Conservation (phyloP, 345 rosid genomes). For the Arabidopsis suecica region DNA sequence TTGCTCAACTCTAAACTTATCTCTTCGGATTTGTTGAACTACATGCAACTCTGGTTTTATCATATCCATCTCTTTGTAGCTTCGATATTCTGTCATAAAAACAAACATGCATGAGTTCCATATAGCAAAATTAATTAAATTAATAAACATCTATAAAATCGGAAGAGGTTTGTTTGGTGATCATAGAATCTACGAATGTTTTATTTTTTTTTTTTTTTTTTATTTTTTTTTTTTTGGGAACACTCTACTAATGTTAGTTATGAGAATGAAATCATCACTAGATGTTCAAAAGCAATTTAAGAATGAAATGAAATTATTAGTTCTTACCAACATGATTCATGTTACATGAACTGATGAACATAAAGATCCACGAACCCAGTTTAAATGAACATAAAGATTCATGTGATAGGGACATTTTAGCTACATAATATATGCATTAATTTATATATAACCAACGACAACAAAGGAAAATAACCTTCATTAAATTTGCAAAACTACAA, state of each 20-base stretch:
- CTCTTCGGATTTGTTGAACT: conserved; percentile 1
- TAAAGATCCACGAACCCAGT: background rate
- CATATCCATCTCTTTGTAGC: background rate
- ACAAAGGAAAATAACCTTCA: too few relatives aligned
- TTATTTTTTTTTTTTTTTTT: too few relatives aligned
- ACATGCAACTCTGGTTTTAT: conserved; percentile 3
- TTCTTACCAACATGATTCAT: background rate
- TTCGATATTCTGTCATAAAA: background rate
- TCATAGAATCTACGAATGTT: background rate
- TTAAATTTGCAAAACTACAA: background rate
- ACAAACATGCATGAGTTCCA: background rate
- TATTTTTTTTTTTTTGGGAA: too few relatives aligned
- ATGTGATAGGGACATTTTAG: background rate
- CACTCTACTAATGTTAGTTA: background rate
- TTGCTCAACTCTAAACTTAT: conserved; percentile 12
- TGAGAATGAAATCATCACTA: background rate
- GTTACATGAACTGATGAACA: background rate
- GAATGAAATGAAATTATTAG: background rate
- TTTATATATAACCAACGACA: background rate
- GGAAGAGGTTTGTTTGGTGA: background rate
- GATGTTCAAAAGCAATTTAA: background rate
- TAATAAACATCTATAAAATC: background rate
- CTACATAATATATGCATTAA: background rate
- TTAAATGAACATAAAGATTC: background rate
- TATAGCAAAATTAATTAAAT: background rate